These are phyloP conservation scores for Tulasnella sp. DNA, from an alignment of 768 basidiomycete species.

Conservation along the genomic window DNA sequence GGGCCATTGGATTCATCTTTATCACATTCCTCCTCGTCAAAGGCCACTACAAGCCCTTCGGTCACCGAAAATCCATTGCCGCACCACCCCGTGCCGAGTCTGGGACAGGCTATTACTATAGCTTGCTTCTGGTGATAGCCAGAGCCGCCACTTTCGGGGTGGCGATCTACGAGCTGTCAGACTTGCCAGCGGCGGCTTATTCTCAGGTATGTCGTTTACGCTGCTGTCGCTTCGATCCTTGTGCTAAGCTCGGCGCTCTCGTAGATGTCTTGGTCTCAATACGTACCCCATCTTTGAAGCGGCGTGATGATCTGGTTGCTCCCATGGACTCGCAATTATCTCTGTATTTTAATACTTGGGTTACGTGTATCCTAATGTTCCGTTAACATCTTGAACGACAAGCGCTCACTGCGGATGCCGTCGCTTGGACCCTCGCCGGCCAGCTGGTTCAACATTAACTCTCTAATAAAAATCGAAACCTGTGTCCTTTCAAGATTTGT, in stretches of 20 bases:
- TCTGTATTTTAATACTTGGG: too few relatives aligned
- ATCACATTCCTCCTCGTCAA: neutral
- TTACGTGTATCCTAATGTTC: neutral
- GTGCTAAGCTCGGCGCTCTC: neutral
- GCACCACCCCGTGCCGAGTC: neutral
- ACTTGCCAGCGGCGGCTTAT: constrained; percentile 19
- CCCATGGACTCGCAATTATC: too few relatives aligned
- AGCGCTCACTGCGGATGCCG: too few relatives aligned
- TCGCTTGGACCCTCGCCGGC: too few relatives aligned
- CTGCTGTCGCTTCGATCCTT: neutral
- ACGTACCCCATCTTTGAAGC: constrained; percentile 10
- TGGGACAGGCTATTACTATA: neutral
- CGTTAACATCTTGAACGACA: neutral
- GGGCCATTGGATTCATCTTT: constrained; percentile 12
- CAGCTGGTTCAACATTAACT: too few relatives aligned
- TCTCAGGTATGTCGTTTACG: constrained; percentile 1
- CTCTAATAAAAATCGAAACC: too few relatives aligned
- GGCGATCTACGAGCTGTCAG: constrained; percentile 16
- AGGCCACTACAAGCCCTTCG: constrained; percentile 13
- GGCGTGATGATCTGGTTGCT: neutral
- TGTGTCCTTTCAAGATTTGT: too few relatives aligned
- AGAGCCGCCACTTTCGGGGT: neutral
- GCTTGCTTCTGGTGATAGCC: constrained; percentile 8
- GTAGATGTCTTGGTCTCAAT: constrained; percentile 20
- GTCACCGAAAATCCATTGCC: neutral